These are phyloP conservation scores for Mycena vulgaris DNA, from an alignment of 768 basidiomycete genomes.

Conservation along the genomic window DNA sequence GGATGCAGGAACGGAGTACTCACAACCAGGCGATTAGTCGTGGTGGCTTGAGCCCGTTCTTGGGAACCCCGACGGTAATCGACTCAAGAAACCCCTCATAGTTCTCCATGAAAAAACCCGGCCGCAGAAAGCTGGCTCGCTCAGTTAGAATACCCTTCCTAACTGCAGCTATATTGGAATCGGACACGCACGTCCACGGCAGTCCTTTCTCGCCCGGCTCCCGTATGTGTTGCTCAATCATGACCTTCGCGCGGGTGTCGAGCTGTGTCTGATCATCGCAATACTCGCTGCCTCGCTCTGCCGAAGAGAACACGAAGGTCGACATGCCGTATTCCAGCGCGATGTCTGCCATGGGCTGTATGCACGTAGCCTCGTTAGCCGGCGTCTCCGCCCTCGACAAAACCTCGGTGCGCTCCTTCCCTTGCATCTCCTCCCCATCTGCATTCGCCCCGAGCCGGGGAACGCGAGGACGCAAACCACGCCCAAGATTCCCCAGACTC, in stretches of 20 bases:
- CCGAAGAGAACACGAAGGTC: slow-evolving; percentile 47
- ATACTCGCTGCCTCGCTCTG: slow-evolving; percentile 47
- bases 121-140: slow-evolving; percentile 46
- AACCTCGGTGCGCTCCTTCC: slow-evolving; percentile 44
- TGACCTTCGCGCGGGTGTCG: slow-evolving; percentile 44
- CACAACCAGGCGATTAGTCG: slow-evolving; percentile 32
- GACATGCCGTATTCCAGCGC: slow-evolving; percentile 49
- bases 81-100: slow-evolving; percentile 49
- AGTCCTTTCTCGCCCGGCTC: slow-evolving; percentile 41
- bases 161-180: background rate
- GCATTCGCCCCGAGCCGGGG: slow-evolving; percentile 57
- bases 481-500: slow-evolving; percentile 52
- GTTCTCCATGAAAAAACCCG: slow-evolving; percentile 55
- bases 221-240: slow-evolving; percentile 47
- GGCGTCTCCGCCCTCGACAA: background rate
- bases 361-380: no score
- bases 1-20: background rate
- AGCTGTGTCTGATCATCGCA: slow-evolving; percentile 39
- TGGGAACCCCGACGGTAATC: slow-evolving; percentile 44
- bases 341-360: slow-evolving; percentile 45
- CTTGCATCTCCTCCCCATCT: slow-evolving; percentile 56
- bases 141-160: background rate
- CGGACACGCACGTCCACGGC: slow-evolving; percentile 47
- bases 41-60: slow-evolving; percentile 43
- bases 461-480: slow-evolving; percentile 57